A percentile compares a stretch with the other conserved stretches of the same genome.
Evolutionary conservation across 371 early-diverging fungal species (phyloP).

Genomic region (Dichotomocladium elegans): DNA sequence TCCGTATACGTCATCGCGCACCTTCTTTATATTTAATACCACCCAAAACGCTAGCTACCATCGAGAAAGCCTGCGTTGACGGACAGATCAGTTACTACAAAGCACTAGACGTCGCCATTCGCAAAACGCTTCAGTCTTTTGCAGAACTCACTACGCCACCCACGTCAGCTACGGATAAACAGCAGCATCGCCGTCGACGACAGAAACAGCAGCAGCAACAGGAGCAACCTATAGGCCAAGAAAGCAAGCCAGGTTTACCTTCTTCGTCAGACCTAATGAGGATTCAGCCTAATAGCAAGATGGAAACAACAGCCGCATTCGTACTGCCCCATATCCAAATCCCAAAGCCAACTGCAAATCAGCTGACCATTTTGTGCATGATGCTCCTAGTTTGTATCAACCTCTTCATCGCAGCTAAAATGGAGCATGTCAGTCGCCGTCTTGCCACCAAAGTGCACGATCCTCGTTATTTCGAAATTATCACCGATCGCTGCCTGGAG

Average conservation of each 20-base stretch:
- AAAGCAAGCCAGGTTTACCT: background rate
- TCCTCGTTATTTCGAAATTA: too few species aligned
- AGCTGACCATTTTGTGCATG: conserved; percentile 24
- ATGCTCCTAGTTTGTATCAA: conserved; percentile 27
- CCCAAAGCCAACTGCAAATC: conserved; percentile 15
- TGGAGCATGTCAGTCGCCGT: conserved; percentile 16
- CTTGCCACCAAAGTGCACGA: background rate
- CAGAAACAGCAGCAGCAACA: background rate
- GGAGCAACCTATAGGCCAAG: background rate
- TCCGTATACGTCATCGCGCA: background rate
- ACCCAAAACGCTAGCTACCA: conserved; percentile 21
- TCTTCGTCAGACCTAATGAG: background rate
- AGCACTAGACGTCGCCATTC: conserved; percentile 44
- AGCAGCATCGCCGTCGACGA: conserved; percentile 2
- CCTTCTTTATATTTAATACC: background rate
- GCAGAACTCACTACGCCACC: background rate
- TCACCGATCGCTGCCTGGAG: too few species aligned
- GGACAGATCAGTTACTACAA: conserved; percentile 59
- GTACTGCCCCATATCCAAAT: conserved; percentile 1
- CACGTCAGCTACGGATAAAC: background rate
- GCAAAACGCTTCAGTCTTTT: conserved; percentile 7
- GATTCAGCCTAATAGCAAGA: too few species aligned
- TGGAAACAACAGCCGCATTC: too few species aligned
- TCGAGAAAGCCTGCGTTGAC: conserved; percentile 63
- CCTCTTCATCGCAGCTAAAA: conserved; percentile 29